Evolutionary conservation across 176 grass and related monocot genomes (phyloP).

Genomic region (Musa schizocarpa): DNA sequence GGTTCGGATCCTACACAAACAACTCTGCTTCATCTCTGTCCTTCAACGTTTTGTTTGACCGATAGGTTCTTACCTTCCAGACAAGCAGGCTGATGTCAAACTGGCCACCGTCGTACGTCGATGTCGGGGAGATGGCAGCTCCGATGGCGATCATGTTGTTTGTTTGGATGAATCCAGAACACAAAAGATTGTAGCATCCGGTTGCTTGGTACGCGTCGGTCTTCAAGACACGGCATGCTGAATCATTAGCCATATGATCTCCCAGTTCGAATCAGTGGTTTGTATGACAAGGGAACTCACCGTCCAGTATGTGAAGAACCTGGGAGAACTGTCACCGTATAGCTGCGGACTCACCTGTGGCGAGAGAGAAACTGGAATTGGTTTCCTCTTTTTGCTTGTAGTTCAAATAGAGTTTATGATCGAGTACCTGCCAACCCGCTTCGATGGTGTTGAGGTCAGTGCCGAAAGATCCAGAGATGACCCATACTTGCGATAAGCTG

Average conservation of each 20-base stretch:
- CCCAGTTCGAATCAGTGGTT: not conserved
- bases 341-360: constrained; percentile 70
- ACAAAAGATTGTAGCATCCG: constrained; percentile 79
- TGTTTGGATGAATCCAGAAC: constrained; percentile 77
- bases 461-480: constrained; percentile 86
- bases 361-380: not conserved
- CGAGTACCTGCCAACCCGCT: constrained; percentile 85
- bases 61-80: no score
- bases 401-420: not conserved
- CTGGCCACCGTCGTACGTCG: constrained; percentile 31
- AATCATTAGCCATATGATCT: no score
- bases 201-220: constrained; percentile 77
- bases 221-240: constrained; percentile 16
- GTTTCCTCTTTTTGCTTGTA: no score
- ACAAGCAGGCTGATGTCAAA: constrained; percentile 5
- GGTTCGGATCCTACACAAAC: constrained; percentile 54
- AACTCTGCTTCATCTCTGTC: no score
- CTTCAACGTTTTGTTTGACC: no score
- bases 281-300: constrained; percentile 24
- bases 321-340: constrained; percentile 59
- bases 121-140: constrained; percentile 65
- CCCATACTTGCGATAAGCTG: constrained; percentile 91
- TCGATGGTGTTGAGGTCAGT: constrained; percentile 98
- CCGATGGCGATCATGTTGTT: constrained; percentile 54
- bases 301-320: constrained; percentile 92